phyloP scores from a whole-genome alignment of 2,329 filamentous ascomycete genomes.

The Rutstroemia sp. region DNA sequence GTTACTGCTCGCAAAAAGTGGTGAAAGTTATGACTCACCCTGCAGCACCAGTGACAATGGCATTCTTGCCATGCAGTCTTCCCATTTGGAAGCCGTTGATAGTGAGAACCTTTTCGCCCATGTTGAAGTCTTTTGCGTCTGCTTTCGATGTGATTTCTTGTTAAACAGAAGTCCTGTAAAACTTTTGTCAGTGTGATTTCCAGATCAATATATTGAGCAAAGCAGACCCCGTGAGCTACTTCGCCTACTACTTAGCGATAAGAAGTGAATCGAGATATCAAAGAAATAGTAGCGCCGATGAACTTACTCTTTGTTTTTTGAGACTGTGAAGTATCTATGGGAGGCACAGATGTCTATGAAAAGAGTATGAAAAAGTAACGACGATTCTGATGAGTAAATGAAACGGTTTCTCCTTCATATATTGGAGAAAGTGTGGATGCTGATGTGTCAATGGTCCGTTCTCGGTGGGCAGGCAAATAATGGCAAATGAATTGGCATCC shows the following conservation, averaged over 20 bases:
- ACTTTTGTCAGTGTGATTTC: too few relatives aligned
- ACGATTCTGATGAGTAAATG: too few relatives aligned
- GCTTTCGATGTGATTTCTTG: too few relatives aligned
- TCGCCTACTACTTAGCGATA: too few relatives aligned
- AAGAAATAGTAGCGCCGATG: too few relatives aligned
- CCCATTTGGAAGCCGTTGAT: slow-evolving; percentile 32
- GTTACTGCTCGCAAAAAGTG: too few relatives aligned
- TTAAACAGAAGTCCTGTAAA: too few relatives aligned
- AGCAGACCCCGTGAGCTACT: too few relatives aligned
- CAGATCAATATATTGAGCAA: too few relatives aligned
- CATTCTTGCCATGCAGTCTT: slow-evolving; percentile 31
- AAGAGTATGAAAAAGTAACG: not conserved
- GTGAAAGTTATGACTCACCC: slow-evolving; percentile 43
- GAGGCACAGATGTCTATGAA: too few relatives aligned
- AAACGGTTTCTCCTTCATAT: too few relatives aligned
- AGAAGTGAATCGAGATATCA: not conserved
- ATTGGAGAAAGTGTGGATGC: slow-evolving; percentile 2
- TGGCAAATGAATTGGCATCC: not conserved
- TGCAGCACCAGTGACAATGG: slow-evolving; percentile 59
- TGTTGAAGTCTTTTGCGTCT: slow-evolving; percentile 7
- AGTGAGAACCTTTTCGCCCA: slow-evolving; percentile 18
- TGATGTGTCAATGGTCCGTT: slow-evolving; percentile 7
- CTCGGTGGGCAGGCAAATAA: not conserved
- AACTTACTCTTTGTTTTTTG: slow-evolving; percentile 3
- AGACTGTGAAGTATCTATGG: not conserved